Evolutionary conservation across 148 eudicot genomes (phyloP).

Genomic region (Cornus florida): DNA sequence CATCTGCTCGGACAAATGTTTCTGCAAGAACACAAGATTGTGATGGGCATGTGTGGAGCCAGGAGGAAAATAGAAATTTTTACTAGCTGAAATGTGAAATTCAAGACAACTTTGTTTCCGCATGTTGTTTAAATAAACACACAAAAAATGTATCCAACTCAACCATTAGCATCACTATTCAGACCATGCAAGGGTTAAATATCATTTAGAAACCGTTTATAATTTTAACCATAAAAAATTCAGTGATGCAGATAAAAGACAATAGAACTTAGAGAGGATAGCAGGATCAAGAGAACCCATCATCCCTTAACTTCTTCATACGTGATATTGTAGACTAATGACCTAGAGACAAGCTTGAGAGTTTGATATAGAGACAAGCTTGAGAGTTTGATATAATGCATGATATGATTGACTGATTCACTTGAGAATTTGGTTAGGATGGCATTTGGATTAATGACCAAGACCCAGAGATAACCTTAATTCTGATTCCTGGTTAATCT

Average conservation of each 20-base stretch:
- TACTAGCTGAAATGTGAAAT: constrained; percentile 6
- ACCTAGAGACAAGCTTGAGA: too few species aligned
- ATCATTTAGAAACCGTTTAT: too few species aligned
- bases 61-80: background rate
- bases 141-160: background rate
- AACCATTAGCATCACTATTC: background rate
- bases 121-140: background rate
- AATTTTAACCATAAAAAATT: background rate
- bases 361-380: too few species aligned
- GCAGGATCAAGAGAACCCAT: background rate
- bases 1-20: constrained; percentile 77
- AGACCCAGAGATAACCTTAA: background rate
- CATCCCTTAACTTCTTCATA: background rate
- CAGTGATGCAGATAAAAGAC: background rate
- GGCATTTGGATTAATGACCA: background rate
- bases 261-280: background rate
- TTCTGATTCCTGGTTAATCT: background rate
- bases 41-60: constrained; percentile 7
- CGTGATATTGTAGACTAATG: too few species aligned
- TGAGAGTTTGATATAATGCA: too few species aligned
- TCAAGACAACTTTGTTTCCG: background rate
- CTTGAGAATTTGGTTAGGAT: too few species aligned
- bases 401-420: too few species aligned
- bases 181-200: background rate
- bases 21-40: constrained; percentile 34